These are phyloP conservation scores for Lipomyces sp. DNA, from an alignment of 805 yeast species.

Conservation along the genomic window DNA sequence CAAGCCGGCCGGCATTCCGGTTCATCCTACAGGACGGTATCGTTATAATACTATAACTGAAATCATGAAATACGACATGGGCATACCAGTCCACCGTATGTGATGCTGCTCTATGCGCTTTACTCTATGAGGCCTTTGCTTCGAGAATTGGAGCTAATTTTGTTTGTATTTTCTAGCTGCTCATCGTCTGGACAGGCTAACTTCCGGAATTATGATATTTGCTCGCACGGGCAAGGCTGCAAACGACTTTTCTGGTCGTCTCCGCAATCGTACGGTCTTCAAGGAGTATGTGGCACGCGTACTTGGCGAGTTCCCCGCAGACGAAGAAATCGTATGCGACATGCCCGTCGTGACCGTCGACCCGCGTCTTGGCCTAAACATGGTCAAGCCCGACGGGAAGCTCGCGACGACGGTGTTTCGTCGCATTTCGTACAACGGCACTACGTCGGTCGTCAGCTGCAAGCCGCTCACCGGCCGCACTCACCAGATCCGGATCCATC, in stretches of 20 bases:
- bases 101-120: too few relatives aligned
- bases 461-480: constrained; percentile 89
- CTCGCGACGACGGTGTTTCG: constrained; percentile 70
- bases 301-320: constrained; percentile 75
- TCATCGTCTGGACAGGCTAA: constrained; percentile 81
- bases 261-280: constrained; percentile 63
- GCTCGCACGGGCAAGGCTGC: constrained; percentile 81
- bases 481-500: constrained; percentile 91
- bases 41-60: constrained; percentile 77
- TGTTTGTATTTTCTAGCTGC: constrained; percentile 46
- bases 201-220: constrained; percentile 90
- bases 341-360: constrained; percentile 66
- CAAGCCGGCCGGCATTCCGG: constrained; percentile 89
- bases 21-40: constrained; percentile 88
- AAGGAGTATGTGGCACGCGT: constrained; percentile 89
- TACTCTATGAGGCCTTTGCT: too few relatives aligned
- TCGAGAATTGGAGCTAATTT: neutral
- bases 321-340: constrained; percentile 51
- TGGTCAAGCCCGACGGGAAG: constrained; percentile 41
- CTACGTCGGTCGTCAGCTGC: constrained; percentile 72
- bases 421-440: constrained; percentile 60
- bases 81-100: constrained; percentile 58
- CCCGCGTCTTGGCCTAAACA: constrained; percentile 61
- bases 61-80: constrained; percentile 68
- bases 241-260: constrained; percentile 65